A percentile compares a stretch with the other conserved stretches of the same genome.
These are phyloP conservation scores for Diaporthe helianthi DNA, from an alignment of 2,329 filamentous ascomycete genomes.

Conservation along the genomic window DNA sequence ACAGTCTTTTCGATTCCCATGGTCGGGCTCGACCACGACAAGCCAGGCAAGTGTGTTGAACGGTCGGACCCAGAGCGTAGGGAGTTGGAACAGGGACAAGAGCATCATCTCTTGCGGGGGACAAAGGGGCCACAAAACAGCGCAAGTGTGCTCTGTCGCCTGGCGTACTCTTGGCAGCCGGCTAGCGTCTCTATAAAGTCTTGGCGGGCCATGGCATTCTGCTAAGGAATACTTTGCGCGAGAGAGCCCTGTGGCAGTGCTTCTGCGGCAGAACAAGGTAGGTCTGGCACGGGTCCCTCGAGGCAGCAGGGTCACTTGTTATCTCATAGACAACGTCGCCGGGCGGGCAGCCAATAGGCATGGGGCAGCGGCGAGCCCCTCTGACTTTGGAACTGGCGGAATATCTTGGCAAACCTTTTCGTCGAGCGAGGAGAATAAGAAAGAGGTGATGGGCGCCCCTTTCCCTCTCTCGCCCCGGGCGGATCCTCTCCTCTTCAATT, in stretches of 20 bases:
- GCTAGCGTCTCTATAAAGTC: constrained; percentile 18
- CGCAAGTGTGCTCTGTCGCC: constrained; percentile 14
- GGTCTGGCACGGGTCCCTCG: too few relatives aligned
- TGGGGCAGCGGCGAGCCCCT: constrained; percentile 21
- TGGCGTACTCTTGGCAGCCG: constrained; percentile 14
- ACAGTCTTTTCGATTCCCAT: background rate
- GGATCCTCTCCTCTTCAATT: constrained; percentile 22
- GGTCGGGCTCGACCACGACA: background rate
- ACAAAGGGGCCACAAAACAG: constrained; percentile 20
- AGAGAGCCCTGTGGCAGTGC: background rate
- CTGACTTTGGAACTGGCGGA: constrained; percentile 22
- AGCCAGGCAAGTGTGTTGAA: background rate
- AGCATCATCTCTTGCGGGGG: background rate
- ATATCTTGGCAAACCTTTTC: constrained; percentile 26
- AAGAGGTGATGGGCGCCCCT: constrained; percentile 25
- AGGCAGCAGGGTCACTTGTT: constrained; percentile 11
- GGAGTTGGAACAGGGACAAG: constrained; percentile 2
- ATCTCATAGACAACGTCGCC: constrained; percentile 7
- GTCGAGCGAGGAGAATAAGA: constrained; percentile 23
- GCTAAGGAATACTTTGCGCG: constrained; percentile 3
- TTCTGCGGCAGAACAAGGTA: background rate
- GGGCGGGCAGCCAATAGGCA: constrained; percentile 24
- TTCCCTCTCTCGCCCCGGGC: constrained; percentile 14
- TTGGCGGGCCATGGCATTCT: constrained; percentile 22
- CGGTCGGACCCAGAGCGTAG: constrained; percentile 12